A percentile compares a stretch with the other conserved stretches of the same genome.
Conservation (phyloP, 306 rosid genomes). For the Gastrolobium villosum region DNA sequence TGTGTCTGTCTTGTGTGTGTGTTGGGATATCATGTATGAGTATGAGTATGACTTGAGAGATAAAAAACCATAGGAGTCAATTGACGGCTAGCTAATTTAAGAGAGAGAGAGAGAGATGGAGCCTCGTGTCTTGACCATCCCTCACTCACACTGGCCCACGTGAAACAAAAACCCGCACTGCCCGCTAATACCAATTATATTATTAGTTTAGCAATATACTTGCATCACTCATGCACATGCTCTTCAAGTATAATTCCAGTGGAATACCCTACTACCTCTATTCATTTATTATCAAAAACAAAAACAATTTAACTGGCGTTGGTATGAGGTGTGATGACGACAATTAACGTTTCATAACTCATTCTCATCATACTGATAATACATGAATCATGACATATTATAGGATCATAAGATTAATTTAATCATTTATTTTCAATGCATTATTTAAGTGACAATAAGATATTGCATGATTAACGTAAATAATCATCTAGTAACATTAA, state of each 20-base stretch:
- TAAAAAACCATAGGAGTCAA: conserved; percentile 43
- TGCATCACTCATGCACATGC: conserved; percentile 39
- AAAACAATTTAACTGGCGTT: neutral
- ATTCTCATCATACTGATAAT: neutral
- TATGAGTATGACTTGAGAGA: conserved; percentile 45
- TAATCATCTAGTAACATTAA: too few species aligned
- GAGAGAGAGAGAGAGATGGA: conserved; percentile 49
- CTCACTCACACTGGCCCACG: conserved; percentile 69
- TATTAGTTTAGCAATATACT: conserved; percentile 5
- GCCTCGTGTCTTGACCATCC: conserved; percentile 52
- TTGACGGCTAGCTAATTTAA: conserved; percentile 64
- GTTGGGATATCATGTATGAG: conserved; percentile 32
- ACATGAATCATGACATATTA: too few species aligned
- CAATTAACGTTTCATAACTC: neutral
- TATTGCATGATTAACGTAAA: too few species aligned
- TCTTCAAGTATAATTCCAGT: neutral
- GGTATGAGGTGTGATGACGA: neutral
- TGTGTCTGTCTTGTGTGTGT: neutral
- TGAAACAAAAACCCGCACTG: conserved; percentile 50
- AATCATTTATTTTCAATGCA: too few species aligned
- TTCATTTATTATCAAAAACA: conserved; percentile 1
- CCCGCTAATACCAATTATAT: conserved; percentile 39
- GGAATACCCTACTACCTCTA: neutral
- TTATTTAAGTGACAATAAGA: too few species aligned
- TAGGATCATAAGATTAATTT: too few species aligned